Percentiles rank a stretch among this genome's conserved stretches.
phyloP scores from a whole-genome alignment of 1,284 basidiomycete species.

The Pseudozyma thailandica region DNA sequence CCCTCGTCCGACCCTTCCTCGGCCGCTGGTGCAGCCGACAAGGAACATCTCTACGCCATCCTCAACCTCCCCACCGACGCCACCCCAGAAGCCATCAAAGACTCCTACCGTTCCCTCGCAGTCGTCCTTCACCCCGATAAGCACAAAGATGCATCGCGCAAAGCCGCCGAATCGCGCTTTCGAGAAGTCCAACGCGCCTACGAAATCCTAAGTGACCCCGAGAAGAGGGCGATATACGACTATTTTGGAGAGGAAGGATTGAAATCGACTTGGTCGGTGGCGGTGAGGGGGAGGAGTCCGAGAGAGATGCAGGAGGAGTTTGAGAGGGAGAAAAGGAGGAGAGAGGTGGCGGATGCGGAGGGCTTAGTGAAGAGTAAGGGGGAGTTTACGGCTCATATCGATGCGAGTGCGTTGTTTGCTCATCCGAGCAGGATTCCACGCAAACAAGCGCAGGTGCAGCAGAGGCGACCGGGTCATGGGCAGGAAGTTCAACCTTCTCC shows the following conservation, averaged over 20 bases:
- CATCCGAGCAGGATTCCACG: slow-evolving; percentile 76
- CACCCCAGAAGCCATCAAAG: slow-evolving; percentile 76
- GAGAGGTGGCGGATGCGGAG: slow-evolving; percentile 71
- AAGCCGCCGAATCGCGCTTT: slow-evolving; percentile 76
- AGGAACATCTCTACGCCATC: slow-evolving; percentile 66
- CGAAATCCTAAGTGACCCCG: slow-evolving; percentile 77
- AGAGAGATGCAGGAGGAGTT: slow-evolving; percentile 74
- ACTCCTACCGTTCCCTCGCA: slow-evolving; percentile 77
- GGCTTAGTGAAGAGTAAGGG: slow-evolving; percentile 72
- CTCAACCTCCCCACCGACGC: slow-evolving; percentile 77
- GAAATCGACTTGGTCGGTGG: slow-evolving; percentile 70
- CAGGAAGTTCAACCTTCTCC: neutral
- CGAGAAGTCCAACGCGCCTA: slow-evolving; percentile 82
- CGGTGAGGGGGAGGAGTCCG: slow-evolving; percentile 70
- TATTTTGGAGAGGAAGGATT: slow-evolving; percentile 76
- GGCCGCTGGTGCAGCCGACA: slow-evolving; percentile 18
- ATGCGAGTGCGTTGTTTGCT: slow-evolving; percentile 63
- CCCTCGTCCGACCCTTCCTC: slow-evolving; percentile 1
- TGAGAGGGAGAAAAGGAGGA: slow-evolving; percentile 70
- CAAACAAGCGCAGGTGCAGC: slow-evolving; percentile 71
- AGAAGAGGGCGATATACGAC: slow-evolving; percentile 81
- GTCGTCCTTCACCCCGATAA: slow-evolving; percentile 87
- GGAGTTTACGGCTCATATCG: slow-evolving; percentile 64
- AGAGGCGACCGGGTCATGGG: slow-evolving; percentile 76
- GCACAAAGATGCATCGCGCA: slow-evolving; percentile 75